Percentiles rank a stretch among this genome's conserved stretches.
phyloP scores from a whole-genome alignment of 129 eudicot genomes.

The Glebionis coronaria region DNA sequence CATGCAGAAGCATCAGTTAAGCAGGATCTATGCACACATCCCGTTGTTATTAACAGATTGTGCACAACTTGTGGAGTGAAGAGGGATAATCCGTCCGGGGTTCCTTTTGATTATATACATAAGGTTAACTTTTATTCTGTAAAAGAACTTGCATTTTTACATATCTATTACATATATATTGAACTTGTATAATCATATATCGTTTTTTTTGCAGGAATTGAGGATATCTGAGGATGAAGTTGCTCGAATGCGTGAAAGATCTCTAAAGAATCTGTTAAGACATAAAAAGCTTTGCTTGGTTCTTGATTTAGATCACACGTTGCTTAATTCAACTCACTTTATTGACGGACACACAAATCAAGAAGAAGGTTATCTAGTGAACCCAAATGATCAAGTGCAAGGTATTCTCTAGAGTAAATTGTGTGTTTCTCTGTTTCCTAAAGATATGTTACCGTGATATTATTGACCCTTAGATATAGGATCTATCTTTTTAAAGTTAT shows the following conservation, averaged over 20 bases:
- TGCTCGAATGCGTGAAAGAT: not conserved
- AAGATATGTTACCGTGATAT: not conserved
- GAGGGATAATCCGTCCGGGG: slow-evolving; percentile 57
- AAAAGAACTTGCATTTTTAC: not conserved
- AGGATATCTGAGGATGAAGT: not conserved
- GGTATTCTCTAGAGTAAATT: not conserved
- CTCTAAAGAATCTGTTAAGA: not conserved
- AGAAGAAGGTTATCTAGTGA: slow-evolving; percentile 5
- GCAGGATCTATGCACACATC: slow-evolving; percentile 55
- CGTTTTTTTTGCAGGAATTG: slow-evolving; percentile 7
- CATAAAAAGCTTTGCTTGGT: slow-evolving; percentile 7
- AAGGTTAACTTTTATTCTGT: not conserved
- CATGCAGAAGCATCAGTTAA: slow-evolving; percentile 44
- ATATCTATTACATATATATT: not conserved
- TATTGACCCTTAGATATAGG: not conserved
- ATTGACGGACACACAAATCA: not conserved
- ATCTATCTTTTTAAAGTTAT: not conserved
- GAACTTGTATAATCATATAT: not conserved
- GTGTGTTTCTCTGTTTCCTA: not conserved
- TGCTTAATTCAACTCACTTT: slow-evolving; percentile 4
- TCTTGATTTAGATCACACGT: slow-evolving; percentile 17
- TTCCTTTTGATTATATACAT: slow-evolving; percentile 44
- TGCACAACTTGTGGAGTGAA: slow-evolving; percentile 72
- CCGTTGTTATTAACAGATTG: slow-evolving; percentile 62
- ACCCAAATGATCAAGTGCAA: slow-evolving; percentile 10